Percentiles rank a stretch among this genome's conserved stretches.
These are phyloP conservation scores for Kuraishia borneana DNA, from an alignment of 805 yeast species.

Conservation along the genomic window DNA sequence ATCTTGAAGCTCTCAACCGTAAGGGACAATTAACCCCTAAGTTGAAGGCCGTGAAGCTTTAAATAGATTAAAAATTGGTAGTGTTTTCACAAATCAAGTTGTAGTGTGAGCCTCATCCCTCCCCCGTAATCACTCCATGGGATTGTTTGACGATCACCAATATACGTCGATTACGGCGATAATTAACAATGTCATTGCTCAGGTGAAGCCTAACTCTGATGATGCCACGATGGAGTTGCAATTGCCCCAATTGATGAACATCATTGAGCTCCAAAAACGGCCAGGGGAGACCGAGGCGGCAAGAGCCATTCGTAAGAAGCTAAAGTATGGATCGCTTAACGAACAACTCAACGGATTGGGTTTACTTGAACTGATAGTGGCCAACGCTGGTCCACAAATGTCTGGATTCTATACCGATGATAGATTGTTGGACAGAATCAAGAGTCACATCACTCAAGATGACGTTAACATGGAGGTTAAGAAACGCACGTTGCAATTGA, in stretches of 20 bases:
- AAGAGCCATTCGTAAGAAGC: conserved; percentile 75
- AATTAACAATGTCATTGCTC: conserved; percentile 36
- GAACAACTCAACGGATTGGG: conserved; percentile 59
- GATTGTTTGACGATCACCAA: conserved; percentile 47
- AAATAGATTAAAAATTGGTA: not conserved
- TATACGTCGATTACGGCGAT: conserved; percentile 61
- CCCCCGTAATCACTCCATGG: conserved; percentile 24
- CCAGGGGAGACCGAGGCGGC: conserved; percentile 69
- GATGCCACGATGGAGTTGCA: conserved; percentile 28
- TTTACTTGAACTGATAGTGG: conserved; percentile 46
- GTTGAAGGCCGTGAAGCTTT: conserved; percentile 4
- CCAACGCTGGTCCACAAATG: conserved; percentile 36
- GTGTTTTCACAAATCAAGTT: not conserved
- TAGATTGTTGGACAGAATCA: conserved; percentile 53
- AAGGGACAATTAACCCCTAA: conserved; percentile 36
- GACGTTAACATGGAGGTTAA: conserved; percentile 30
- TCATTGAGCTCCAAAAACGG: conserved; percentile 26
- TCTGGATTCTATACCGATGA: conserved; percentile 52
- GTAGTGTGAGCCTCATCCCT: not conserved
- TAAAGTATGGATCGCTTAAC: conserved; percentile 67
- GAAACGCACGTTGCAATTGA: conserved; percentile 35
- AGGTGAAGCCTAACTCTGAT: conserved; percentile 29
- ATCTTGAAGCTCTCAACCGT: conserved; percentile 61
- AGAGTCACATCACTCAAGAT: conserved; percentile 28
- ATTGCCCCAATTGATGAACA: conserved; percentile 46